These are phyloP conservation scores for Xylaria sp. DNA, from an alignment of 2,329 filamentous ascomycete genomes.

Conservation along the genomic window DNA sequence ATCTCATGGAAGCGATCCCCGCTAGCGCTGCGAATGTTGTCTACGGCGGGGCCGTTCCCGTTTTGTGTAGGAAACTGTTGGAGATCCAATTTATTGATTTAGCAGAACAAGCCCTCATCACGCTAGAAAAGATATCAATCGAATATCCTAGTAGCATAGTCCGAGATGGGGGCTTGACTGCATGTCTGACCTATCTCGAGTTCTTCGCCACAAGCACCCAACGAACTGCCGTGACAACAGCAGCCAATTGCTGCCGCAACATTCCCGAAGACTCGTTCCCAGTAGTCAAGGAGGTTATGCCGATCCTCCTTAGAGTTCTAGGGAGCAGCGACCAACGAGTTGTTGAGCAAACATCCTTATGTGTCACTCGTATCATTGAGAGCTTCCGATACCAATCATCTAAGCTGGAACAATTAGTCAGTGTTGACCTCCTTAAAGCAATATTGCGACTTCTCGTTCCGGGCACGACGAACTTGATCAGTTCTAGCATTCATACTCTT, in stretches of 20 bases:
- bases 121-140: slow-evolving; percentile 94
- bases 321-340: slow-evolving; percentile 95
- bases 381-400: slow-evolving; percentile 91
- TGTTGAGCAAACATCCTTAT: slow-evolving; percentile 94
- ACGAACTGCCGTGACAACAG: slow-evolving; percentile 94
- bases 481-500: slow-evolving; percentile 93
- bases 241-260: slow-evolving; percentile 97
- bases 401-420: slow-evolving; percentile 93
- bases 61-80: slow-evolving; percentile 92
- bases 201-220: slow-evolving; percentile 99
- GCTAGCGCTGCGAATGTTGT: slow-evolving; percentile 95
- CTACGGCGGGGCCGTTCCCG: slow-evolving; percentile 94
- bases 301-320: slow-evolving; percentile 88
- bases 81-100: slow-evolving; percentile 98
- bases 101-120: slow-evolving; percentile 95
- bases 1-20: slow-evolving; percentile 96
- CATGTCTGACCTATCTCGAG: slow-evolving; percentile 95
- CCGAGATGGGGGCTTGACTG: slow-evolving; percentile 91
- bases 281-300: slow-evolving; percentile 95
- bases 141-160: slow-evolving; percentile 97
- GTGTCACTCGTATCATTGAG: slow-evolving; percentile 94
- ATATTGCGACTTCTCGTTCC: slow-evolving; percentile 89
- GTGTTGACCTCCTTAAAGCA: slow-evolving; percentile 84
- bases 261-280: slow-evolving; percentile 93
- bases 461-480: slow-evolving; percentile 94